These are phyloP conservation scores for Phylloporus rhodoxanthus DNA, from an alignment of 768 basidiomycete species.

Conservation along the genomic window DNA sequence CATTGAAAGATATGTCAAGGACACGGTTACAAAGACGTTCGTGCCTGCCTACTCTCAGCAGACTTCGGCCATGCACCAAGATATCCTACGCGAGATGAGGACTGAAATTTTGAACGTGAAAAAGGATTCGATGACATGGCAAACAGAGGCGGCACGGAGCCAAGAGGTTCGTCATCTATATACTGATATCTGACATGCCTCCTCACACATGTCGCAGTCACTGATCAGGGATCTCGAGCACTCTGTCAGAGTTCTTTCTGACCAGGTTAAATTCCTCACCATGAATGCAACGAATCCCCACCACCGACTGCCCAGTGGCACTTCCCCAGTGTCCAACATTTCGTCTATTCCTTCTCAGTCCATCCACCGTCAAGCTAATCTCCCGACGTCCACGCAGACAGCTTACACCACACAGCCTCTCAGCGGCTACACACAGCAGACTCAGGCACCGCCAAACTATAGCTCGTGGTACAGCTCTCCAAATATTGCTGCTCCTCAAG, in stretches of 20 bases:
- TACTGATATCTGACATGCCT: not conserved
- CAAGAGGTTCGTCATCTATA: conserved; percentile 60
- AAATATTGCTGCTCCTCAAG: conserved; percentile 72
- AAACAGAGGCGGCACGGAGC: conserved; percentile 66
- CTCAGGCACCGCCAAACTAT: conserved; percentile 28
- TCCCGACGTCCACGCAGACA: conserved; percentile 35
- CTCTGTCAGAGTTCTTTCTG: conserved; percentile 64
- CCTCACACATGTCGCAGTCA: conserved; percentile 37
- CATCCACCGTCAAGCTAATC: conserved; percentile 33
- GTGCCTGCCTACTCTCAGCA: conserved; percentile 73
- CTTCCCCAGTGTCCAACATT: conserved; percentile 29
- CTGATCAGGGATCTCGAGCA: conserved; percentile 79
- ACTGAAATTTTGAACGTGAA: conserved; percentile 72
- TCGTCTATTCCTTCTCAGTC: conserved; percentile 33
- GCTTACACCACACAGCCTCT: conserved; percentile 31
- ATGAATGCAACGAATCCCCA: conserved; percentile 39
- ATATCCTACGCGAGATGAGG: conserved; percentile 68
- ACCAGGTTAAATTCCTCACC: conserved; percentile 77
- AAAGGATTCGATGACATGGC: conserved; percentile 76
- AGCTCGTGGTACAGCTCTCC: conserved; percentile 53
- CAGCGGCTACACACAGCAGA: conserved; percentile 26
- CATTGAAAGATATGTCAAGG: conserved; percentile 79
- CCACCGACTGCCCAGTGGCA: conserved; percentile 32
- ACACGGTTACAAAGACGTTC: conserved; percentile 65
- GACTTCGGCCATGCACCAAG: conserved; percentile 73